These are phyloP conservation scores for Leccinum solheimii DNA, from an alignment of 1,284 basidiomycete species.

Conservation along the genomic window DNA sequence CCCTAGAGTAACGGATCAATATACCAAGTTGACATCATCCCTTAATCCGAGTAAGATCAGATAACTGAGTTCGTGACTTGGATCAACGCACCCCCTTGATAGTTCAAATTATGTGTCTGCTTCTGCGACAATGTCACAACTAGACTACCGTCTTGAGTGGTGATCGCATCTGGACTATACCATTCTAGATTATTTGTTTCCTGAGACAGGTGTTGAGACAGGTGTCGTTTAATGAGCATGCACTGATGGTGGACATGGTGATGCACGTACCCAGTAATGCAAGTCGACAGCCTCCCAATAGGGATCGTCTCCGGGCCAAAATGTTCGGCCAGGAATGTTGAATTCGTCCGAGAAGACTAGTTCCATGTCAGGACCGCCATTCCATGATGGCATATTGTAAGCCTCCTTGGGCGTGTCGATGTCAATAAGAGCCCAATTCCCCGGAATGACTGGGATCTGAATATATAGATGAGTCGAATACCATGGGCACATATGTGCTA, in stretches of 20 bases:
- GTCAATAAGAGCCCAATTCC: slow-evolving; percentile 65
- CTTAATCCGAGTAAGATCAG: slow-evolving; percentile 20
- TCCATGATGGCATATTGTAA: slow-evolving; percentile 49
- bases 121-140: slow-evolving; percentile 62
- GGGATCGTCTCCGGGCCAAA: slow-evolving; percentile 68
- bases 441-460: slow-evolving; percentile 50
- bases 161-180: slow-evolving; percentile 67
- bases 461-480: slow-evolving; percentile 31
- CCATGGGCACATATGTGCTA: not conserved
- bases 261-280: slow-evolving; percentile 51
- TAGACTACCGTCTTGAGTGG: slow-evolving; percentile 65
- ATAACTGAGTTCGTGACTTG: not conserved
- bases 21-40: slow-evolving; percentile 39
- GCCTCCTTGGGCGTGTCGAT: slow-evolving; percentile 60
- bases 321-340: slow-evolving; percentile 68
- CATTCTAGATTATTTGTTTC: slow-evolving; percentile 59
- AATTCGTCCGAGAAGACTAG: slow-evolving; percentile 84
- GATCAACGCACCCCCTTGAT: slow-evolving; percentile 47
- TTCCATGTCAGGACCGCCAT: slow-evolving; percentile 48
- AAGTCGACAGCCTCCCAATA: slow-evolving; percentile 76
- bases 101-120: slow-evolving; percentile 59
- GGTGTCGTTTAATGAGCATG: slow-evolving; percentile 48
- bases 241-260: slow-evolving; percentile 18
- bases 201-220: slow-evolving; percentile 21
- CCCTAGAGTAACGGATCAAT: not conserved